Evolutionary conservation across 306 rosid species (phyloP).

Genomic region (Comarum palustre): DNA sequence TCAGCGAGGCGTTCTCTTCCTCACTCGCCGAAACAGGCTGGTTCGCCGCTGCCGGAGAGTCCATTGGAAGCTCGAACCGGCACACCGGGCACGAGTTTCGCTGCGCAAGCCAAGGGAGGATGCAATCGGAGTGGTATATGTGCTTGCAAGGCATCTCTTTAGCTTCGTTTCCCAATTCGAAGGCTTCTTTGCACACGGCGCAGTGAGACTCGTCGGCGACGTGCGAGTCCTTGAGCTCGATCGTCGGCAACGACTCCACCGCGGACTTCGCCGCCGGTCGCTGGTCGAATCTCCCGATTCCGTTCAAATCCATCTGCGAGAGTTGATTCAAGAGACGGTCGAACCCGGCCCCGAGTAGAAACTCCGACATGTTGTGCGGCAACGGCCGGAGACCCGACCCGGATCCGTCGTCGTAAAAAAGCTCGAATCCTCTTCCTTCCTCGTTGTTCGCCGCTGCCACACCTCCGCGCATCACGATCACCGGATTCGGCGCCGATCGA

Average conservation of each 20-base stretch:
- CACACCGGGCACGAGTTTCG: conserved; percentile 84
- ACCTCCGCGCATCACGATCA: conserved; percentile 56
- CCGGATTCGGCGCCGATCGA: conserved; percentile 68
- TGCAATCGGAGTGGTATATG: conserved; percentile 72
- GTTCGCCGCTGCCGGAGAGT: conserved; percentile 3
- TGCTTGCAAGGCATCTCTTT: conserved; percentile 88
- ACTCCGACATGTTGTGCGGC: conserved; percentile 78
- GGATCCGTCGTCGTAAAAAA: conserved; percentile 64
- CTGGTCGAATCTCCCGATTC: conserved; percentile 53
- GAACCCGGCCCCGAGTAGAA: conserved; percentile 72
- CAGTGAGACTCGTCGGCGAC: conserved; percentile 53
- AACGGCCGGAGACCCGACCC: conserved; percentile 76
- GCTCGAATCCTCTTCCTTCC: conserved; percentile 66
- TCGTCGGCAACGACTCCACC: conserved; percentile 66
- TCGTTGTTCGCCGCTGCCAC: conserved; percentile 10
- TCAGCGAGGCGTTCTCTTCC: conserved; percentile 58
- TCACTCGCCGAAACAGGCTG: conserved; percentile 19
- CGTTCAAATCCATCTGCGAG: conserved; percentile 65
- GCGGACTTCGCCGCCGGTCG: conserved; percentile 75
- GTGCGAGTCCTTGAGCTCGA: conserved; percentile 44
- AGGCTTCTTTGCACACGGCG: conserved; percentile 72
- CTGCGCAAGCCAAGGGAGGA: conserved; percentile 76
- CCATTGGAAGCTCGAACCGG: conserved; percentile 64
- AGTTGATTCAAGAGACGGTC: conserved; percentile 74
- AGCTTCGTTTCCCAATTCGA: conserved; percentile 48